A percentile compares a stretch with the other conserved stretches of the same genome.
These are phyloP conservation scores for Solanum ahanhuiri DNA, from an alignment of 257 asterid species.

Conservation along the genomic window DNA sequence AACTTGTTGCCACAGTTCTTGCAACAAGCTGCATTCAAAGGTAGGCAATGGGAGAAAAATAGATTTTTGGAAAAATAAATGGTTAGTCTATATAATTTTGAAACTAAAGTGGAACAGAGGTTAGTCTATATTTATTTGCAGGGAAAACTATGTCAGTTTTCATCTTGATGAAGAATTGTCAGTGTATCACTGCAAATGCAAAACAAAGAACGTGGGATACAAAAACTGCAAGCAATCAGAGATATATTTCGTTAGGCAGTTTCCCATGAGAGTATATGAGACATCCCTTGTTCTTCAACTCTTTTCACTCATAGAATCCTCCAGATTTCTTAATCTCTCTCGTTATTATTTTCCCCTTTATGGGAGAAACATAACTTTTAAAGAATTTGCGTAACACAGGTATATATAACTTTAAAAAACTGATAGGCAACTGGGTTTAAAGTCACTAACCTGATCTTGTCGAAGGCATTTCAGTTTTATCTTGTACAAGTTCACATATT, in stretches of 20 bases:
- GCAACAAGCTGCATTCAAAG: neutral
- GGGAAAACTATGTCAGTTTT: neutral
- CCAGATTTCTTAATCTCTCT: neutral
- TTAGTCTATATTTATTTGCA: neutral
- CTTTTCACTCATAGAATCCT: neutral
- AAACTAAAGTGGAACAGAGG: neutral
- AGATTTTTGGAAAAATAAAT: neutral
- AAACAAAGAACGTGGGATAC: neutral
- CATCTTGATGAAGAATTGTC: neutral
- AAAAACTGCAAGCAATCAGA: neutral
- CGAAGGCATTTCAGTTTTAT: conserved; percentile 73
- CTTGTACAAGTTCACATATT: conserved; percentile 76
- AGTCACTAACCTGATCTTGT: conserved; percentile 61
- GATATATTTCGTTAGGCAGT: neutral
- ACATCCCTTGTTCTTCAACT: neutral
- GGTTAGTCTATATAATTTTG: neutral
- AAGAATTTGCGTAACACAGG: neutral
- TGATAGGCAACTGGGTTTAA: conserved; percentile 1
- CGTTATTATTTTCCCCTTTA: neutral
- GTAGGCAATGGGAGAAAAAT: neutral
- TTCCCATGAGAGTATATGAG: neutral
- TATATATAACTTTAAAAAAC: neutral
- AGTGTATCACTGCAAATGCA: neutral
- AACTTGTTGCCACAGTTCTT: neutral
- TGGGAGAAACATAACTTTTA: neutral